These are phyloP conservation scores for Sisymbrium irio DNA, from an alignment of 345 rosid species.

Conservation along the genomic window DNA sequence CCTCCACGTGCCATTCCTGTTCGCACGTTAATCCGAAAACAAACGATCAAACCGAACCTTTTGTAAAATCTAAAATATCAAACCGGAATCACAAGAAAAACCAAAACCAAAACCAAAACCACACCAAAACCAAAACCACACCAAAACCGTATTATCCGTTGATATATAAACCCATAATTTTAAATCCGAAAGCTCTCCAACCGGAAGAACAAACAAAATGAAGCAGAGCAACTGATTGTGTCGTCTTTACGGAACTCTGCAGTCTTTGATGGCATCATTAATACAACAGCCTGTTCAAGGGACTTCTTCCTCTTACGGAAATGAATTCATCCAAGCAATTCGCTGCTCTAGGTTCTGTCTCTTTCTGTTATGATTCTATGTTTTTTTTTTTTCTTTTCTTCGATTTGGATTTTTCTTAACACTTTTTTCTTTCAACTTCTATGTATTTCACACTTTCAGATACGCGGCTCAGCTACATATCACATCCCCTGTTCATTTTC, in stretches of 20 bases:
- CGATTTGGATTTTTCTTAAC: neutral
- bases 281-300: neutral
- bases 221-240: neutral
- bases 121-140: neutral
- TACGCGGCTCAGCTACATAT: slow-evolving; percentile 17
- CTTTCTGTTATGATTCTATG: neutral
- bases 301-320: neutral
- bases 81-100: neutral
- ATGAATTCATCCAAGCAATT: neutral
- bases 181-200: neutral
- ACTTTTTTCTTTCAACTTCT: neutral
- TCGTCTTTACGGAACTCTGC: neutral
- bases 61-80: neutral
- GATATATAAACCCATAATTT: neutral
- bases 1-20: neutral
- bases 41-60: neutral
- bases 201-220: neutral
- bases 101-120: neutral
- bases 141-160: neutral
- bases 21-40: too few species aligned
- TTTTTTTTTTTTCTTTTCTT: neutral
- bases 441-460: neutral
- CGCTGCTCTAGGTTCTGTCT: neutral
- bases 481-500: neutral
- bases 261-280: slow-evolving; percentile 2